Evolutionary conservation across 257 asterid genomes (phyloP).

Genomic region (Solanum dulcamara): DNA sequence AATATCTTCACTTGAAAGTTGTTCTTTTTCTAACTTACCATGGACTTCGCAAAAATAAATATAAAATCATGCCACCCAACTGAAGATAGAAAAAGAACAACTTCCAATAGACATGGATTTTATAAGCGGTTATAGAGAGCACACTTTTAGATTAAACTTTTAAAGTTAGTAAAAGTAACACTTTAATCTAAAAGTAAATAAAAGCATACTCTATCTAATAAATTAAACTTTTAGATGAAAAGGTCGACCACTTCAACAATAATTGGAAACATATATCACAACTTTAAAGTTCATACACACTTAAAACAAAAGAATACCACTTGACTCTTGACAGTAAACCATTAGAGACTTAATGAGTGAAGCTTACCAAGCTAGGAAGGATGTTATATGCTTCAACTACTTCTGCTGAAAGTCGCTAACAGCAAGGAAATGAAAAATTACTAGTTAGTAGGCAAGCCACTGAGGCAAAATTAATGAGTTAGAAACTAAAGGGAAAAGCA

Average conservation of each 20-base stretch:
- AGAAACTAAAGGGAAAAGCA: background rate
- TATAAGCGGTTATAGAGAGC: background rate
- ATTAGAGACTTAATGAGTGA: background rate
- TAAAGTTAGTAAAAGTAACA: background rate
- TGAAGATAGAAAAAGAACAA: background rate
- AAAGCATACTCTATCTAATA: background rate
- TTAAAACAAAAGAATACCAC: background rate
- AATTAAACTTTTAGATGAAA: background rate
- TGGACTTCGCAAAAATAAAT: background rate
- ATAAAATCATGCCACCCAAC: background rate
- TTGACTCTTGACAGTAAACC: background rate
- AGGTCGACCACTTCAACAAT: background rate
- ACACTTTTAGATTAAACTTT: background rate
- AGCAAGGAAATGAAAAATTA: background rate
- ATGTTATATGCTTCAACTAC: conserved; percentile 82
- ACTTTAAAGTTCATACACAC: background rate
- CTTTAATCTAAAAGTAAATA: background rate
- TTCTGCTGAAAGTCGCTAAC: conserved; percentile 55
- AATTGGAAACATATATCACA: background rate
- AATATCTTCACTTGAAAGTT: background rate
- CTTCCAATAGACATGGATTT: background rate
- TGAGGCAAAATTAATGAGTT: background rate
- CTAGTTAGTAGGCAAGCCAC: background rate
- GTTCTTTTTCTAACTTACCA: background rate
- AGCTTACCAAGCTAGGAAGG: conserved; percentile 71